Evolutionary conservation across 768 basidiomycete species (phyloP), one percentile per base, ranked within the genome.

Genomic region (Phylloporus rhodoxanthus): DNA sequence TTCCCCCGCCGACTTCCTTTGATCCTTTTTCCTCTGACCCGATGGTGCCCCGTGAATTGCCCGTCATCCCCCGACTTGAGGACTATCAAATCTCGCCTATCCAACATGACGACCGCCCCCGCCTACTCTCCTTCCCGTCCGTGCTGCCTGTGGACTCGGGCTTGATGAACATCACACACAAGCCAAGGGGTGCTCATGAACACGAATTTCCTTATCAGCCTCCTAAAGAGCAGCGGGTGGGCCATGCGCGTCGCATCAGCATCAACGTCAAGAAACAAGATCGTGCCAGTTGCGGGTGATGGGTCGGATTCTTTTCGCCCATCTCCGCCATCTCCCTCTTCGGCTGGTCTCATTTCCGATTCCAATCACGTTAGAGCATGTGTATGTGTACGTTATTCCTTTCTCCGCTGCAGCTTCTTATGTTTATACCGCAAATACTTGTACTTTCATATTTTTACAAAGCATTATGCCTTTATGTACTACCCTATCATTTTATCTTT

Each of bases 211-310:
- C 73, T 11, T 70, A 70, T 53, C 57, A 55, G 8, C 66, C 70
- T 20, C 66, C 64, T 19, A 61, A 59, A 47, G 49, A 58, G 36
- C 65, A 68, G 50, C 61, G 53, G n/a, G 55, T 60, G 2, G 73
- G 74, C 5, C 72, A 75, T 34, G 66, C 69, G 11, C 64, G 68
- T 25, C 70, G 74, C 13, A 62, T 74, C 52, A 75, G 69, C 49
- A 67, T 74, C 50, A 51, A 61, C 36, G 48, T 71, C 58, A 71
- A 67, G 59, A 68, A 67, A 41, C 49, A 51, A 0, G 26, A 14
- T 48, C 47, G 53, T 4, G 25, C 39, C 13, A 39, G 23, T 29
- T 55, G 58, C 13, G 48, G 47, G 8, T 65, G 44, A 64, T 25
- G 26, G 7, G 1, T 6, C 30, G 14, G 28, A 17, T 39, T 40